Base-by-base conservation (phyloP, 2,329 filamentous ascomycete genomes). In the Trichoderma semiorbis region DNA sequence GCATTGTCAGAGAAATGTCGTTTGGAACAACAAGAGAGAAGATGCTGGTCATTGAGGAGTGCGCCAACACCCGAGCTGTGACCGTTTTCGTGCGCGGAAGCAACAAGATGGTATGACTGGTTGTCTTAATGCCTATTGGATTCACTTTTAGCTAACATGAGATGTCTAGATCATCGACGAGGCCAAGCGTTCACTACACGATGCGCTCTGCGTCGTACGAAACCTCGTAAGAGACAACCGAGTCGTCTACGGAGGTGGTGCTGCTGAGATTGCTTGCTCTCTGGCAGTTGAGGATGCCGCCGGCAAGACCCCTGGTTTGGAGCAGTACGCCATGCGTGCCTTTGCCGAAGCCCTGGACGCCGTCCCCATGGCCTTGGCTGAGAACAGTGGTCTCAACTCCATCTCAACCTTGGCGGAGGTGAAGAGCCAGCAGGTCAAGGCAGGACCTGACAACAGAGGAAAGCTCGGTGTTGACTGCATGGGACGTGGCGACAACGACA, bases 1-100 rank as follows among this genome's bases (percentile, higher is more conserved):
- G 96, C 72, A 84, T 97, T 62, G 96, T 99, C 72, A 89, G 94
- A 75, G 95, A 99, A 83, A 94, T 99, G 92, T 92, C 90, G 32
- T 99, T 99, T 79, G 96, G 96, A 78, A 99, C 96, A 2, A 99
- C 96, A 57, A 90, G 96, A 79, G 96, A 99, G 84, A 98, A 99
- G 90, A 99, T 99, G 96, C 87, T 99, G 77, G 93, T 99, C 71
- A 99, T 99, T 78, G 97, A 99, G 85, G 96, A 99, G 84, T 99
- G 96, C 80, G 96, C 97, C 79, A 99, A 99, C 85, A 97, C 94
- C 72, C 88, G 96, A 78, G 96, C 96, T 58, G 97, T 99, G 73
- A 99, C 96, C 3, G 91, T 97, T 70, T 99, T 99, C 82, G 93
- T 99, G 73, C 89, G 96, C 79, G 96, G 96, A 79, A 97, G 94